Percentiles rank a stretch among this genome's conserved stretches.
These are phyloP conservation scores for Xylariales sp. DNA, from an alignment of 2,329 filamentous ascomycete species.

Conservation along the genomic window DNA sequence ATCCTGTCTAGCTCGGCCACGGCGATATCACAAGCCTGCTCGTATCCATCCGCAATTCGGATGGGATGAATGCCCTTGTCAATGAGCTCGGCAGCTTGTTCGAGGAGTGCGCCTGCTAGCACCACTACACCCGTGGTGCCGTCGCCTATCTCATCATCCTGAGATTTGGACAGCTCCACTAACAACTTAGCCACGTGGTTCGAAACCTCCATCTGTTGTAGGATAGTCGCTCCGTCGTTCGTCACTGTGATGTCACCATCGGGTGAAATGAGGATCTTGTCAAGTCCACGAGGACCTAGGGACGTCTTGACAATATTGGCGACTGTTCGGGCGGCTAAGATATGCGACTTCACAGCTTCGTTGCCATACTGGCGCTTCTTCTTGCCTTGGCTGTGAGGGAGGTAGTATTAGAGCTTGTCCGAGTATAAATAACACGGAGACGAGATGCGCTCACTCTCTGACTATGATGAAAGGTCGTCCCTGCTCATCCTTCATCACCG, in stretches of 20 bases:
- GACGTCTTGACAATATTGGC: constrained; percentile 97
- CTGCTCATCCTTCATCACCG: constrained; percentile 93
- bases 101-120: constrained; percentile 85
- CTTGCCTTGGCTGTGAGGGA: constrained; percentile 71
- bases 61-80: constrained; percentile 99
- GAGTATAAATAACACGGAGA: constrained; percentile 15
- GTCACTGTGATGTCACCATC: constrained; percentile 99
- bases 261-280: constrained; percentile 98
- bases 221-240: constrained; percentile 96
- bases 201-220: constrained; percentile 97
- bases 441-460: constrained; percentile 66
- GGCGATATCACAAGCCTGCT: constrained; percentile 94
- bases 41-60: constrained; percentile 95
- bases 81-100: constrained; percentile 95
- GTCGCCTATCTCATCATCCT: constrained; percentile 98
- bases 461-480: constrained; percentile 97
- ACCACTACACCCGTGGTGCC: constrained; percentile 98
- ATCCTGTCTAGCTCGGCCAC: constrained; percentile 89
- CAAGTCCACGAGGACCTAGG: constrained; percentile 87
- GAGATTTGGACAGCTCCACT: constrained; percentile 95
- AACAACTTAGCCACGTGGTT: constrained; percentile 97
- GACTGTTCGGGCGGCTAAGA: constrained; percentile 91
- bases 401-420: constrained; percentile 12
- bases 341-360: constrained; percentile 97
- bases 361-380: constrained; percentile 97